Conservation (phyloP, 768 basidiomycete genomes). For the Amylocystis lapponica region DNA sequence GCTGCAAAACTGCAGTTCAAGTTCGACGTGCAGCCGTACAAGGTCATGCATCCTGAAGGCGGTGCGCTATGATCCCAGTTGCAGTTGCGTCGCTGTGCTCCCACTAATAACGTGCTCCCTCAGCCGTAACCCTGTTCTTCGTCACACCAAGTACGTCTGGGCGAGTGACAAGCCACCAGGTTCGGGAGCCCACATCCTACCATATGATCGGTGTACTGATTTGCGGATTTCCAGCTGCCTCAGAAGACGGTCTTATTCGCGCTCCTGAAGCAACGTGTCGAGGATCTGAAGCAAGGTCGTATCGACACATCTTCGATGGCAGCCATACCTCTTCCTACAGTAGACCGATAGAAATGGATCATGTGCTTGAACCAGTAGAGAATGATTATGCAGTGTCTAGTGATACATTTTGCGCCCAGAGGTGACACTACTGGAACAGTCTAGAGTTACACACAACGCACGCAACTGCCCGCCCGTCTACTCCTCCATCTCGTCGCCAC, state of each 20-base stretch:
- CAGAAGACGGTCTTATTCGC: constrained; percentile 41
- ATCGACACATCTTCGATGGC: constrained; percentile 11
- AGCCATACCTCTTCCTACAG: constrained; percentile 6
- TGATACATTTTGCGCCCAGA: constrained; percentile 3
- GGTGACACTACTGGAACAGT: constrained; percentile 1
- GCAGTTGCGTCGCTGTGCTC: too few relatives aligned
- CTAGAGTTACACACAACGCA: background rate
- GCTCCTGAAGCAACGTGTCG: constrained; percentile 26
- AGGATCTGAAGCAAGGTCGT: constrained; percentile 20
- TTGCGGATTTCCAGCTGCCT: constrained; percentile 27
- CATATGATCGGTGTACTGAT: background rate
- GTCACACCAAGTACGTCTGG: constrained; percentile 76
- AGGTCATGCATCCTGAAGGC: constrained; percentile 33
- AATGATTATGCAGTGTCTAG: constrained; percentile 1
- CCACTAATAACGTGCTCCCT: too few relatives aligned
- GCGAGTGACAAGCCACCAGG: constrained; percentile 67
- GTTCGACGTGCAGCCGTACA: constrained; percentile 46
- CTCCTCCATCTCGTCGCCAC: constrained; percentile 60
- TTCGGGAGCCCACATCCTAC: too few relatives aligned
- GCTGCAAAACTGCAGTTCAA: constrained; percentile 7
- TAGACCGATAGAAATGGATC: background rate
- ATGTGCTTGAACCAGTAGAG: background rate
- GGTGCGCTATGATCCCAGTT: constrained; percentile 1
- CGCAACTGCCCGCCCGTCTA: constrained; percentile 17
- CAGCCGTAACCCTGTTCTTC: constrained; percentile 64